Percentiles rank a stretch among this genome's conserved stretches.
These are phyloP conservation scores for Alternaria novae-zelandiae DNA, from an alignment of 2,329 filamentous ascomycete genomes.

Conservation along the genomic window DNA sequence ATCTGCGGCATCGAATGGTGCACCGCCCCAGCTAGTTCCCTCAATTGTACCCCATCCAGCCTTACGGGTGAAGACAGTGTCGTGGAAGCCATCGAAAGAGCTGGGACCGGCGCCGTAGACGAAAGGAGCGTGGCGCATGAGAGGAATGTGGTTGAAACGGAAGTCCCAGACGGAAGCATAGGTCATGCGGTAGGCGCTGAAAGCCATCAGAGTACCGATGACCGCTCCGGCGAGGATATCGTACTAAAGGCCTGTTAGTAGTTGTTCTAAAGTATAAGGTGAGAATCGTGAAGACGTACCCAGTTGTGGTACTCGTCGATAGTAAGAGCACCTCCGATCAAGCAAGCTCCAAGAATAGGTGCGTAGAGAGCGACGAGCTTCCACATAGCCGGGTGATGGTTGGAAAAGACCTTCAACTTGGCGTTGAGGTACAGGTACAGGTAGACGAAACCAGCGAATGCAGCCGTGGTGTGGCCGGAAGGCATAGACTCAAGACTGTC, in stretches of 20 bases:
- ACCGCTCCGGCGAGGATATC: slow-evolving; percentile 71
- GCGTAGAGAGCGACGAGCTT: slow-evolving; percentile 70
- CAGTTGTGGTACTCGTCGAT: slow-evolving; percentile 74
- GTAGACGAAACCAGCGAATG: slow-evolving; percentile 74
- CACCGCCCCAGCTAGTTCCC: slow-evolving; percentile 49
- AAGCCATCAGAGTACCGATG: slow-evolving; percentile 71
- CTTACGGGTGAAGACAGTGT: slow-evolving; percentile 64
- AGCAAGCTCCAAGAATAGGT: slow-evolving; percentile 69
- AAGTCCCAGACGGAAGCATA: slow-evolving; percentile 74
- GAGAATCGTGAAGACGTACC: not conserved
- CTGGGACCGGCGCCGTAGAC: slow-evolving; percentile 54
- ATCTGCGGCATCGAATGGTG: slow-evolving; percentile 52
- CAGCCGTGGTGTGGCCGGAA: slow-evolving; percentile 75
- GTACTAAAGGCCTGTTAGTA: slow-evolving; percentile 59
- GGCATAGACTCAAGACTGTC: slow-evolving; percentile 75
- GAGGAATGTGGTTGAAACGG: slow-evolving; percentile 69
- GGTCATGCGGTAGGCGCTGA: slow-evolving; percentile 70
- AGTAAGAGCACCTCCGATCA: slow-evolving; percentile 73
- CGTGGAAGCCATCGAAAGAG: slow-evolving; percentile 55
- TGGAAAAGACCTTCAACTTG: slow-evolving; percentile 76
- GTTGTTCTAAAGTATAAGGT: not conserved
- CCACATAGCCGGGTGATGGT: slow-evolving; percentile 77
- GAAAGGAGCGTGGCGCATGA: slow-evolving; percentile 65
- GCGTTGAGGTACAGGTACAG: slow-evolving; percentile 77
- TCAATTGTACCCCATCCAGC: slow-evolving; percentile 64